Conservation (phyloP, 176 grass and related monocot species). For the Rhipidocladum racemiflorum region DNA sequence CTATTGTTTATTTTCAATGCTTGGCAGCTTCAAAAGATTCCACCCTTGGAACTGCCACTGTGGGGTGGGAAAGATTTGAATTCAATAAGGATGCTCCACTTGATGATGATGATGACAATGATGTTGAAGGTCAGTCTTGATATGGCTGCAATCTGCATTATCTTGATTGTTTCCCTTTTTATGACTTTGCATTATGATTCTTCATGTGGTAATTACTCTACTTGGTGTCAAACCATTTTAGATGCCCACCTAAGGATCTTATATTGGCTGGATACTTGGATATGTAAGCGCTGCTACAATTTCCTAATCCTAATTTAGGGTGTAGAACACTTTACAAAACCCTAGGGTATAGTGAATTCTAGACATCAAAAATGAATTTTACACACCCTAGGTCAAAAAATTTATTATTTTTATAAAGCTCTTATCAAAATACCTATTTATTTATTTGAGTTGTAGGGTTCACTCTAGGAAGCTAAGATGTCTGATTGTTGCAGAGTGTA, state of each 20-base stretch:
- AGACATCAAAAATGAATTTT: background rate
- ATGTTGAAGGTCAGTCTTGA: conserved; percentile 61
- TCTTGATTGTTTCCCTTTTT: conserved; percentile 7
- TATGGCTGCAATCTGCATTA: background rate
- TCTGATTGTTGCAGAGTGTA: background rate
- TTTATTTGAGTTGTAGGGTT: background rate
- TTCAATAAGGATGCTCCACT: conserved; percentile 94
- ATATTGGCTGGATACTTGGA: background rate
- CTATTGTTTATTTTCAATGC: background rate
- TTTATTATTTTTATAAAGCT: background rate
- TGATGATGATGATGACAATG: conserved; percentile 73
- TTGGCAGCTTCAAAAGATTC: conserved; percentile 80
- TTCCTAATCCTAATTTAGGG: background rate
- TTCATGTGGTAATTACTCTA: background rate
- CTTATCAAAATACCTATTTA: background rate
- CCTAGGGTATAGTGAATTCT: background rate
- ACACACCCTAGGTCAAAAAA: background rate
- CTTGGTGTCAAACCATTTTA: background rate
- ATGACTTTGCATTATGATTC: background rate
- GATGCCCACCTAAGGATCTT: background rate
- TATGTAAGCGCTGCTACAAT: background rate
- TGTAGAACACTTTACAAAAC: background rate
- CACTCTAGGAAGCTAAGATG: conserved; percentile 5
- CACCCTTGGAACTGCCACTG: conserved; percentile 48
- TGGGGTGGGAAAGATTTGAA: conserved; percentile 86